Evolutionary conservation across 495 filamentous ascomycete genomes (phyloP).

Genomic region (Parathielavia hyrcaniae): DNA sequence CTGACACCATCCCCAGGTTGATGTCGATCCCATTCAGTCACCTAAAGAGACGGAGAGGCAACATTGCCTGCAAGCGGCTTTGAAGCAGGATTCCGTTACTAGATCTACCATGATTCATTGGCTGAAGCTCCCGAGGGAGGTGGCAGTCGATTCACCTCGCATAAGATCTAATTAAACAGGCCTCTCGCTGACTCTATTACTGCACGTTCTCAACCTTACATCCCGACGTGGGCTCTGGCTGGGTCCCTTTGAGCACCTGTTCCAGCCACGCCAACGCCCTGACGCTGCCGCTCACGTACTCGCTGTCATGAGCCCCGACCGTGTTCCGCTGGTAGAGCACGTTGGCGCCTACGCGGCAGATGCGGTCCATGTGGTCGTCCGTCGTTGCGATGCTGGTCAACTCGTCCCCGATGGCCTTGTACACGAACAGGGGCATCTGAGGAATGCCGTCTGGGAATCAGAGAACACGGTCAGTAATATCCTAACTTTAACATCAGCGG

Average conservation of each 20-base stretch:
- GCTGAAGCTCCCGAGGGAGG: too few species aligned
- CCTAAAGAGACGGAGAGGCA: too few species aligned
- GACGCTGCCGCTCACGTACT: neutral
- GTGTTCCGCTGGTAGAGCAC: slow-evolving; percentile 42
- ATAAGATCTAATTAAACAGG: too few species aligned
- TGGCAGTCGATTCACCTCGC: too few species aligned
- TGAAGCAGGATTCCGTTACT: too few species aligned
- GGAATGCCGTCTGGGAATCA: slow-evolving; percentile 32
- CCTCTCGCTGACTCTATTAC: too few species aligned
- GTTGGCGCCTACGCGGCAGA: slow-evolving; percentile 35
- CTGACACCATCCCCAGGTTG: too few species aligned
- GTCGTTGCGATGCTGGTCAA: slow-evolving; percentile 39
- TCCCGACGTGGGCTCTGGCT: neutral
- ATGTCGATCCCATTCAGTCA: too few species aligned
- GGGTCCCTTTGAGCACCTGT: slow-evolving; percentile 1
- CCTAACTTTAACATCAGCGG: too few species aligned
- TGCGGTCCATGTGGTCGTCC: slow-evolving; percentile 39
- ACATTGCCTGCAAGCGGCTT: too few species aligned
- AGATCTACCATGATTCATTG: too few species aligned
- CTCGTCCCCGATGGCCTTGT: slow-evolving; percentile 49
- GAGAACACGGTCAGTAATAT: too few species aligned
- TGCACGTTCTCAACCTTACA: slow-evolving; percentile 1
- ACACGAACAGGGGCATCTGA: slow-evolving; percentile 42
- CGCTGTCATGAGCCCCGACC: neutral
- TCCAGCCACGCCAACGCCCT: slow-evolving; percentile 8